Evolutionary conservation across 306 rosid genomes (phyloP).

Genomic region (Potentilla sterilis): DNA sequence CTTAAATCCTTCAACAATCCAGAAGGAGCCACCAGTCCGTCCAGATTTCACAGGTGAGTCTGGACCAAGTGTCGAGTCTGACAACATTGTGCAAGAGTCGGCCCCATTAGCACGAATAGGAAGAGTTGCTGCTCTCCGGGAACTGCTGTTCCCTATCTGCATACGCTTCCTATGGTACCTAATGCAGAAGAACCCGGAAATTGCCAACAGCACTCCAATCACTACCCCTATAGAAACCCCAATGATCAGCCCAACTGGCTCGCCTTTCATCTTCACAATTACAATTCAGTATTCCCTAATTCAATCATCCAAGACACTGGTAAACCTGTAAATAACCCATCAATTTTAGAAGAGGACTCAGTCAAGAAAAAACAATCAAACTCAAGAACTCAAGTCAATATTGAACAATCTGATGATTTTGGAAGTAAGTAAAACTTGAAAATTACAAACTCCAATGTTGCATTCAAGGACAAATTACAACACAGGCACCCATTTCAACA

Average conservation of each 20-base stretch:
- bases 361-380: conserved; percentile 13
- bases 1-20: conserved; percentile 91
- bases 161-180: conserved; percentile 76
- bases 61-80: conserved; percentile 90
- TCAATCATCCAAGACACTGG: conserved; percentile 51
- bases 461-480: conserved; percentile 7
- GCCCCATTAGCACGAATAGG: conserved; percentile 89
- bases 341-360: conserved; percentile 16
- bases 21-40: conserved; percentile 49
- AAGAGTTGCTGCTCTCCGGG: conserved; percentile 75
- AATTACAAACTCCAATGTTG: conserved; percentile 9
- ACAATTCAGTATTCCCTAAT: conserved; percentile 32
- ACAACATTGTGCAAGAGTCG: conserved; percentile 68
- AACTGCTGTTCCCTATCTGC: conserved; percentile 97
- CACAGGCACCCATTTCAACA: background rate
- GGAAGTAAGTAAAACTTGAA: conserved; percentile 26
- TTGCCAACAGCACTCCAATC: conserved; percentile 84
- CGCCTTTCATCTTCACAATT: conserved; percentile 65
- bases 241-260: conserved; percentile 78
- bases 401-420: conserved; percentile 25
- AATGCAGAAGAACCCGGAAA: conserved; percentile 69
- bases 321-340: conserved; percentile 42
- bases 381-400: conserved; percentile 32
- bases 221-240: conserved; percentile 94
- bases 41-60: conserved; percentile 93